Evolutionary conservation across 129 eudicot genomes (phyloP), one percentile per base, ranked within the genome.

Genomic region (Sambucus nigra): DNA sequence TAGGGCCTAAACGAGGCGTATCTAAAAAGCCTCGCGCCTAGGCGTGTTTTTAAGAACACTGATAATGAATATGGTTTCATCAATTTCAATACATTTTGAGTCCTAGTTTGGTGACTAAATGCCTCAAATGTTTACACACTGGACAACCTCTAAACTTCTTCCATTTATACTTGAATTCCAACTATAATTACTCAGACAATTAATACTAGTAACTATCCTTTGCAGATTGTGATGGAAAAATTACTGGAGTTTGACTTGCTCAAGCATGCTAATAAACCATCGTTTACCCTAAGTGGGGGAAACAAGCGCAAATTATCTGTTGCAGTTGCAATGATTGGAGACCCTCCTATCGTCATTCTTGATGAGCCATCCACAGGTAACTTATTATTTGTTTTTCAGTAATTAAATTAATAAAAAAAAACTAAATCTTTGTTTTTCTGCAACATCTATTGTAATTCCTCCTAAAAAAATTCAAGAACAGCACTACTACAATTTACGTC

Each of bases 271-370:
- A 56, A 69, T 67, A 84, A 89, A 58, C 97, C 81, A 60, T 89
- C 97, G 31, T 89, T 73, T 73, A 66, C 97, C 58, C 64, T 89
- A 27, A 89, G 97, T 63, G 97, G 97, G 23, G 97, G 97, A 12
- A 89, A 89, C 73, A 89, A 89, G 66, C 88, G 97, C 49, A 89
- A 89, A 63, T 67, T 89, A 67, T 89, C 97, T 47, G 97, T 89
- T 71, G 97, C 97, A 27, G 81, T 89, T 81, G 97, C 97, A 51
- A 89, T 89, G 97, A 84, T 89, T 60, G 97, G 97, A 53, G 86
- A 89, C 71, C 97, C 97, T 73, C 88, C 95, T 35, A 73, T 89
- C 13, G 97, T 89, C 28, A 78, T 89, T 44, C 76, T 89, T 76
- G 97, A 89, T 46, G 97, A 89, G 67, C 97, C 97, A 48, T 89